These are phyloP conservation scores for Neonectria faginata DNA, from an alignment of 2,329 filamentous ascomycete genomes.

Conservation along the genomic window DNA sequence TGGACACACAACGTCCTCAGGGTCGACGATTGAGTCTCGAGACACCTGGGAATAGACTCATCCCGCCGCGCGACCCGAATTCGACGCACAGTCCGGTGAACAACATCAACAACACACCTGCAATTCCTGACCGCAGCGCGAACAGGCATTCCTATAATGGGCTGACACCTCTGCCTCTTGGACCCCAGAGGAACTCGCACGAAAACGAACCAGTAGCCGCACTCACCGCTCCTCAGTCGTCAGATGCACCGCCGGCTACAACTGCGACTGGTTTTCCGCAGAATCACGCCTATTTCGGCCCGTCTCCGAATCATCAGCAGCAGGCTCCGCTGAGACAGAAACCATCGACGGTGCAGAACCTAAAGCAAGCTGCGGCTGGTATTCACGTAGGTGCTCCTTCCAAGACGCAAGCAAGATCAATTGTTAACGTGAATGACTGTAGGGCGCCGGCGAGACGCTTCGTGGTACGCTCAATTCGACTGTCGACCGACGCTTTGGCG, in stretches of 20 bases:
- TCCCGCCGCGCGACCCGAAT: slow-evolving; percentile 36
- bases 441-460: slow-evolving; percentile 43
- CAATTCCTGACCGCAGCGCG: slow-evolving; percentile 36
- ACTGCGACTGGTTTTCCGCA: slow-evolving; percentile 8
- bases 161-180: slow-evolving; percentile 18
- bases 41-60: slow-evolving; percentile 40
- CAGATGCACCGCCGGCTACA: slow-evolving; percentile 1
- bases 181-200: slow-evolving; percentile 13
- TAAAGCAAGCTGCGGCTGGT: slow-evolving; percentile 39
- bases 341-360: slow-evolving; percentile 39
- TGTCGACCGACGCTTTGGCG: slow-evolving; percentile 38
- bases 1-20: slow-evolving; percentile 16
- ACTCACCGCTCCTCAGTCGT: slow-evolving; percentile 32
- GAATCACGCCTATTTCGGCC: background rate
- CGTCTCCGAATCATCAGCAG: slow-evolving; percentile 4
- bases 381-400: slow-evolving; percentile 31
- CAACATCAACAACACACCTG: slow-evolving; percentile 15
- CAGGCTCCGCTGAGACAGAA: slow-evolving; percentile 4
- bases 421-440: background rate
- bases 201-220: background rate
- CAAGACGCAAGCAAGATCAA: accelerated
- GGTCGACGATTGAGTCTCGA: slow-evolving; percentile 40
- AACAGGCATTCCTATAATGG: slow-evolving; percentile 14
- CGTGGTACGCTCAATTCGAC: slow-evolving; percentile 42
- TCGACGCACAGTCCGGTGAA: slow-evolving; percentile 19